phyloP scores from a whole-genome alignment of 306 rosid genomes.

The Herpetospermum pedunculosum region DNA sequence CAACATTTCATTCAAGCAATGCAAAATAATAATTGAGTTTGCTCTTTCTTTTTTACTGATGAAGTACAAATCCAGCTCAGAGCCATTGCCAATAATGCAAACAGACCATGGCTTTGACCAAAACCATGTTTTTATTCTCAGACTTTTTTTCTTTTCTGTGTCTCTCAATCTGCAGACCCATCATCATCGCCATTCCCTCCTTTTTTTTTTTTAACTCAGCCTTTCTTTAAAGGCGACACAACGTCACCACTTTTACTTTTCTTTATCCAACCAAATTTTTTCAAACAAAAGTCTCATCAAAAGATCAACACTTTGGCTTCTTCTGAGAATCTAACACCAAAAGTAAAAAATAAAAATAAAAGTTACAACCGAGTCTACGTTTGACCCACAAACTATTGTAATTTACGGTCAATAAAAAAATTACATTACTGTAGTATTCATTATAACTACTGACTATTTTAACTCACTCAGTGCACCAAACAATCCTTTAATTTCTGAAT shows the following conservation, averaged over 20 bases:
- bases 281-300: background rate
- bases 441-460: too few relatives aligned
- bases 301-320: background rate
- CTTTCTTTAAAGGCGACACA: background rate
- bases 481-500: too few relatives aligned
- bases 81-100: constrained; percentile 5
- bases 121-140: background rate
- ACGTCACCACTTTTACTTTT: background rate
- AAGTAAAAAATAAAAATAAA: background rate
- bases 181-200: background rate
- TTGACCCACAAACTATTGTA: too few relatives aligned
- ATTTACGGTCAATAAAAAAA: too few relatives aligned
- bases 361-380: too few relatives aligned
- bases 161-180: background rate
- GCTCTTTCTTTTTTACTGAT: background rate
- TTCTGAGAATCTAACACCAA: background rate
- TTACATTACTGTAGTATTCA: too few relatives aligned
- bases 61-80: constrained; percentile 2
- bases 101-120: background rate
- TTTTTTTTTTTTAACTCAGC: background rate
- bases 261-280: background rate
- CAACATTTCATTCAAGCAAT: background rate
- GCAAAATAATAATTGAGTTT: background rate
- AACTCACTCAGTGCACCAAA: too few relatives aligned
- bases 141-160: background rate